phyloP scores from a whole-genome alignment of 345 rosid genomes.

The Syzygium aromaticum region DNA sequence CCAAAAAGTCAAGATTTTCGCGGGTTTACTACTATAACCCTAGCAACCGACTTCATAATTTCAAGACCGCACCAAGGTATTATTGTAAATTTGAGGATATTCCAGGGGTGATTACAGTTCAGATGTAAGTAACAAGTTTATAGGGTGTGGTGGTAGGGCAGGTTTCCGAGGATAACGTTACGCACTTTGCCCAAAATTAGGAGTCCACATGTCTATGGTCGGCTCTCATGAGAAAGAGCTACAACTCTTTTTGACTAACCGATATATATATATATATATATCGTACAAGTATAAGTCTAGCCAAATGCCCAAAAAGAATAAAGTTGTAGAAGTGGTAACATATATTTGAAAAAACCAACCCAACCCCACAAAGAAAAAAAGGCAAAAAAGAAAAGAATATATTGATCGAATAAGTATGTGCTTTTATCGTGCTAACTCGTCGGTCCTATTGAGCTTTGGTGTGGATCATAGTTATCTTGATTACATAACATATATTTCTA shows the following conservation, averaged over 20 bases:
- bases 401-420: not conserved
- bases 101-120: not conserved
- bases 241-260: not conserved
- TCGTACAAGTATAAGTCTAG: not conserved
- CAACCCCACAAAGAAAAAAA: not conserved
- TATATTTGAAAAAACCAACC: too few relatives aligned
- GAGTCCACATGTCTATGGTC: not conserved
- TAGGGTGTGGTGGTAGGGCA: not conserved
- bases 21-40: not conserved
- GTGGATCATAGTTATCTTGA: not conserved
- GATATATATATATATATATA: too few relatives aligned
- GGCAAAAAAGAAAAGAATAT: not conserved
- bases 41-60: not conserved
- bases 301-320: not conserved
- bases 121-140: not conserved
- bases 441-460: not conserved
- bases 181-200: not conserved
- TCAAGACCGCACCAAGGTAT: too few relatives aligned
- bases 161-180: not conserved
- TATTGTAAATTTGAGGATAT: too few relatives aligned
- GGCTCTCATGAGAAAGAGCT: not conserved
- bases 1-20: not conserved
- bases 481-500: not conserved
- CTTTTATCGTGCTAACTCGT: not conserved
- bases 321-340: not conserved